phyloP scores from a whole-genome alignment of 208 protist genomes.

The Acanthamoeba triangularis region DNA sequence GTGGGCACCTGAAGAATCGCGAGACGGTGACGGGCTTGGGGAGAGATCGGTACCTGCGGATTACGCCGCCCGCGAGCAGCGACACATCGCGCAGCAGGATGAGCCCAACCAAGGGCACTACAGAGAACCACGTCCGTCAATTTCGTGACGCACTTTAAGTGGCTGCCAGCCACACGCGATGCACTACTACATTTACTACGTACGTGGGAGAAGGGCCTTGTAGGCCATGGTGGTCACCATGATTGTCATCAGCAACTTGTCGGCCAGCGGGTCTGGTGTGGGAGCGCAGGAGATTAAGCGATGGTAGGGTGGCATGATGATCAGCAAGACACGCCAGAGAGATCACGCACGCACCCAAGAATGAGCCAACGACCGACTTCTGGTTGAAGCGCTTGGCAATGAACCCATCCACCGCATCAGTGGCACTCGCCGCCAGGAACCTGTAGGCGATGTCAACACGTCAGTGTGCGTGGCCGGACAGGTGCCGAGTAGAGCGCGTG shows the following conservation, averaged over 20 bases:
- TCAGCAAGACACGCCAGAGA: too few species aligned
- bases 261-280: background rate
- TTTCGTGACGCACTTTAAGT: background rate
- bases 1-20: background rate
- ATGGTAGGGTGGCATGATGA: background rate
- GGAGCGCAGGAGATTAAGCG: background rate
- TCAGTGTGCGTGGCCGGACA: too few species aligned
- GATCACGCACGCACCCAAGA: background rate
- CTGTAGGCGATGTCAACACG: background rate
- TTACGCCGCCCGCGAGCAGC: background rate
- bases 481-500: background rate
- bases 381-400: background rate
- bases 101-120: background rate
- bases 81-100: slow-evolving; percentile 13
- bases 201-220: background rate
- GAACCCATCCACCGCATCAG: background rate
- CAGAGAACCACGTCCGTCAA: background rate
- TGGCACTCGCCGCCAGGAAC: background rate
- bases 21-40: background rate
- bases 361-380: background rate
- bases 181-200: background rate
- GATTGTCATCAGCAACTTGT: background rate
- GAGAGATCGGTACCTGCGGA: background rate
- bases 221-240: slow-evolving; percentile 21
- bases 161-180: too few species aligned